Evolutionary conservation across 2,329 filamentous ascomycete species (phyloP), one percentile per base, ranked within the genome.

Genomic region (Mycosphaerella sp.): DNA sequence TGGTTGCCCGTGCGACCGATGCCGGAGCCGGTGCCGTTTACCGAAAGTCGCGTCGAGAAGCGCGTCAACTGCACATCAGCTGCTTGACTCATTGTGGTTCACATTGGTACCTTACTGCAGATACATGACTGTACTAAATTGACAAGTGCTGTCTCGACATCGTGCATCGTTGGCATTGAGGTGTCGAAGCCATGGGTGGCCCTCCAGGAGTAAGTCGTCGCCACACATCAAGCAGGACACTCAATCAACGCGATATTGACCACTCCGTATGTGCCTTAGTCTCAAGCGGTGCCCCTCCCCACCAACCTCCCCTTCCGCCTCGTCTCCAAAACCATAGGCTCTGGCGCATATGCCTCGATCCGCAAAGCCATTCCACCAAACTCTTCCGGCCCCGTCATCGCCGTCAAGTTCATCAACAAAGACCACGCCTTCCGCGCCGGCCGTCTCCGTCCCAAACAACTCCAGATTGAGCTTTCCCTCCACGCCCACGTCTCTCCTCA

Each of bases 401-500:
- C 94, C 12, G 89, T 98, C 71, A 98, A 98, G 70, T 88, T 98
- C 72, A 96, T 98, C 68, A 91, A 98, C 75, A 98, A 98, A 73
- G 86, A 87, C 59, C 95, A 96, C 70, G 94, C 93, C 52, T 80
- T 88, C 62, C 86, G 86, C 62, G 83, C 91, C 77, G 93, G 93
- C 66, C 86, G 88, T 55, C 84, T 98, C 61, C 89, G 86, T 27
- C 79, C 85, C 30, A 91, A 94, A 66, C 93, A 98, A 71, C 82
- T 98, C 58, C 81, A 84, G 62, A 88, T 95, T 79, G 93, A 98
- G 72, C 86, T 95, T 36, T 86, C 87, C 2, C 78, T 98, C 14
- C 93, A 98, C 73, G 85, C 84, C 45, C 86, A 91, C 65, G 84
- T 97, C 49, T 61, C 58, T 48, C 84, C 87, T 59, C 94, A 98